Evolutionary conservation across 75 land plant genomes (phyloP).

Genomic region (Sequoia sempervirens): DNA sequence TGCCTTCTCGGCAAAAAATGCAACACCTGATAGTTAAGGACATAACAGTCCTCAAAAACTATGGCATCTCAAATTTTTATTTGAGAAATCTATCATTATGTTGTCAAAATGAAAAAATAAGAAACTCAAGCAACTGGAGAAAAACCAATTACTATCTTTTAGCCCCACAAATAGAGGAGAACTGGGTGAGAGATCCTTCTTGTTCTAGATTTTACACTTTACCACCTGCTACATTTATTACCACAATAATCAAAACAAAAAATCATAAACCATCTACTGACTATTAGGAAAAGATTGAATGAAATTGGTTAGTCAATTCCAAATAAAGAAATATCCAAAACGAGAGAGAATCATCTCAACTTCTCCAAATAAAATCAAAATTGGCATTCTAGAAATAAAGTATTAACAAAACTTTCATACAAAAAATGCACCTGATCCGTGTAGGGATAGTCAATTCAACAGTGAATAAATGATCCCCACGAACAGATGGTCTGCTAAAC

Average conservation of each 20-base stretch:
- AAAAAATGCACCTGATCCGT: conserved; percentile 60
- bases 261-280: background rate
- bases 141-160: background rate
- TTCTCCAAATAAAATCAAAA: background rate
- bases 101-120: no score
- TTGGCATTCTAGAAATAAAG: background rate
- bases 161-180: background rate
- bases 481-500: conserved; percentile 73
- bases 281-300: background rate
- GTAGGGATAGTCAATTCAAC: conserved; percentile 81
- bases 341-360: background rate
- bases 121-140: no score
- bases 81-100: no score
- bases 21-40: no score
- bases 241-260: background rate
- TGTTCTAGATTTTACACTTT: background rate
- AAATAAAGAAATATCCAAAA: background rate
- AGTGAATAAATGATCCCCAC: conserved; percentile 92
- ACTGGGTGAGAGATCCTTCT: background rate
- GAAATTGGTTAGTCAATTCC: background rate
- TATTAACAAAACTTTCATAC: background rate
- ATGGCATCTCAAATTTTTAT: no score
- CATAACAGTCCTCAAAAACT: no score
- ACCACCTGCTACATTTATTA: background rate
- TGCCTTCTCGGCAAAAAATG: no score